Evolutionary conservation across 345 rosid species (phyloP).

Genomic region (Populus alba): DNA sequence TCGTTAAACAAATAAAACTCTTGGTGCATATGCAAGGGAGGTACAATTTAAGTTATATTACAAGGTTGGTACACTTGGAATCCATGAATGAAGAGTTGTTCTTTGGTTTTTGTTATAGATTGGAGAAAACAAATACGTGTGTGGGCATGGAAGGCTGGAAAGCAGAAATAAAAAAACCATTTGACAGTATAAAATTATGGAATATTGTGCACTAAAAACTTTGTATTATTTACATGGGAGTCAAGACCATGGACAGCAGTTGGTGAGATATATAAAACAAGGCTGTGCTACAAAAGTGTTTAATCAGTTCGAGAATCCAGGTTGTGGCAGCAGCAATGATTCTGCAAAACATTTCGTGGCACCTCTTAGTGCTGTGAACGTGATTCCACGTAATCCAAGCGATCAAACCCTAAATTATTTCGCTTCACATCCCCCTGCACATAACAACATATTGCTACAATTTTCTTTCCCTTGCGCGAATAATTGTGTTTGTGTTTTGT

Average conservation of each 20-base stretch:
- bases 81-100: not conserved
- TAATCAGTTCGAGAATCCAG: not conserved
- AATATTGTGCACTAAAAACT: not conserved
- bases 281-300: too few relatives aligned
- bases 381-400: too few relatives aligned
- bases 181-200: not conserved
- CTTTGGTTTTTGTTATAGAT: too few relatives aligned
- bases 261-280: not conserved
- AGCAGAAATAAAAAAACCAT: not conserved
- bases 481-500: too few relatives aligned
- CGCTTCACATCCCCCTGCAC: too few relatives aligned
- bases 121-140: not conserved
- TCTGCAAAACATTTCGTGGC: too few relatives aligned
- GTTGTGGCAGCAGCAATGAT: not conserved
- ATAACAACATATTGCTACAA: too few relatives aligned
- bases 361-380: too few relatives aligned
- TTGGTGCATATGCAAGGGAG: too few relatives aligned
- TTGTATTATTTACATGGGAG: not conserved
- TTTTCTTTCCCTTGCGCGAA: too few relatives aligned
- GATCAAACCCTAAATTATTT: too few relatives aligned
- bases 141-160: slow-evolving; percentile 5
- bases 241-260: not conserved
- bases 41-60: not conserved
- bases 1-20: too few relatives aligned
- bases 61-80: not conserved